Evolutionary conservation across 2,329 filamentous ascomycete genomes (phyloP), one percentile per base, ranked within the genome.

Genomic region (Teratosphaeria epicoccoides): DNA sequence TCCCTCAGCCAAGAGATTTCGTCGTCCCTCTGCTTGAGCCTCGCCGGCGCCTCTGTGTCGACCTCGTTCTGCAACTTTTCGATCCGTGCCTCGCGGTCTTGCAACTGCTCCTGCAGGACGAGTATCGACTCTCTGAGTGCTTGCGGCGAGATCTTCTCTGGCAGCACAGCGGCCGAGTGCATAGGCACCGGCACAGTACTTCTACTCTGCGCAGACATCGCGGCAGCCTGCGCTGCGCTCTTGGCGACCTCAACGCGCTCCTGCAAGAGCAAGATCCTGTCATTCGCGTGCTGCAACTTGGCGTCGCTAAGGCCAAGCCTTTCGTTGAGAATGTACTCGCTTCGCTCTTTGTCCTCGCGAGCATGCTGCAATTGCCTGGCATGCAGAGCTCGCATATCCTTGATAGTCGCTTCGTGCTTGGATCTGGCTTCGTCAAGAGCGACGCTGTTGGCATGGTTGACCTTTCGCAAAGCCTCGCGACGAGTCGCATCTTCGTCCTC

Each of bases 1-100:
- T 98, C 93, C 52, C 93, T 87, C 24, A 98, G 76, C 91, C 93
- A 98, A 59, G 77, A 84, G 57, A 97, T 95, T 69, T 98, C 93
- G 24, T 91, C 89, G 57, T 97, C 89, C 33, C 87, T 85, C 70
- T 96, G 94, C 59, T 88, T 85, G 61, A 97, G 82, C 73, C 93
- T 95, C 48, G 74, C 77, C 2, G 86, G 80, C 0, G 88, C 85
- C 40, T 95, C 86, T 7, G 83, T 84, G 61, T 95, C 88, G 6
- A 89, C 74, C 49, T 83, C 77, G 49, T 83, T 79, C 69, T 95
- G 88, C 11, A 97, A 83, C 56, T 85, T 81, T 66, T 98, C 93
- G 59, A 97, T 95, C 37, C 82, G 84, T 54, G 85, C 80, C 71
- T 98, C 93, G 49, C 93, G 89, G 61, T 93, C 88, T 68, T 97